These are phyloP conservation scores for Coniella vitis DNA, from an alignment of 2,329 filamentous ascomycete genomes.

Conservation along the genomic window DNA sequence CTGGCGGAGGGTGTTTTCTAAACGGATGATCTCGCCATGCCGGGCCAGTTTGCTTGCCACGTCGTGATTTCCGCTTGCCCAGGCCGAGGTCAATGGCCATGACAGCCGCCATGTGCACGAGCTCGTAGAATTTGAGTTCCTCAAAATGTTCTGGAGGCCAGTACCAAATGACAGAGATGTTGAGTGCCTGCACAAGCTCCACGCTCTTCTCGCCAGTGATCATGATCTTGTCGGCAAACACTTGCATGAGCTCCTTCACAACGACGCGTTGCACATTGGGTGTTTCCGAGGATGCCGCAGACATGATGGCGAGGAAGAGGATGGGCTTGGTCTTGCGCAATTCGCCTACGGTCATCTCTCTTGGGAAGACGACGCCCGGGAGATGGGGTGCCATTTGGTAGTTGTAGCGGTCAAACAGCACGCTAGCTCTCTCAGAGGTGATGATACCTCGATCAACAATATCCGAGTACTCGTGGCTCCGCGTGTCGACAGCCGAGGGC, in stretches of 20 bases:
- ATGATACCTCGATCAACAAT: constrained; percentile 54
- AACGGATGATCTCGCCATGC: constrained; percentile 36
- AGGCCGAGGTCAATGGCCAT: constrained; percentile 82
- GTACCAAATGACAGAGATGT: constrained; percentile 77
- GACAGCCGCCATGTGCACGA: constrained; percentile 72
- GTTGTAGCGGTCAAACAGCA: constrained; percentile 52
- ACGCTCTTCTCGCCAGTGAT: constrained; percentile 72
- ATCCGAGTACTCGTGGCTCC: constrained; percentile 32
- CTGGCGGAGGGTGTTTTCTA: constrained; percentile 36
- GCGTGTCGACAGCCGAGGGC: constrained; percentile 19
- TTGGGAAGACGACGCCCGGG: constrained; percentile 55
- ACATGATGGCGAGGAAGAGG: constrained; percentile 65
- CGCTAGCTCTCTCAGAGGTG: constrained; percentile 45
- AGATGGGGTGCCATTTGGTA: constrained; percentile 54
- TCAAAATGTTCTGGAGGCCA: constrained; percentile 76
- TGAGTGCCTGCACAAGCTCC: constrained; percentile 73
- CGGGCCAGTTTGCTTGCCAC: constrained; percentile 28
- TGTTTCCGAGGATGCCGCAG: constrained; percentile 54
- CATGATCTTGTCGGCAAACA: constrained; percentile 68
- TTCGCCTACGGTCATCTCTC: constrained; percentile 45
- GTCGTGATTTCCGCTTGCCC: constrained; percentile 35
- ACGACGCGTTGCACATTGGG: constrained; percentile 53
- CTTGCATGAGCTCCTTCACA: constrained; percentile 62
- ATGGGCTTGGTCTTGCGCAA: constrained; percentile 54
- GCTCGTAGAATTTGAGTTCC: constrained; percentile 84